Evolutionary conservation across 2,329 filamentous ascomycete genomes (phyloP).

Genomic region (Ophiostoma himal-ulmi): DNA sequence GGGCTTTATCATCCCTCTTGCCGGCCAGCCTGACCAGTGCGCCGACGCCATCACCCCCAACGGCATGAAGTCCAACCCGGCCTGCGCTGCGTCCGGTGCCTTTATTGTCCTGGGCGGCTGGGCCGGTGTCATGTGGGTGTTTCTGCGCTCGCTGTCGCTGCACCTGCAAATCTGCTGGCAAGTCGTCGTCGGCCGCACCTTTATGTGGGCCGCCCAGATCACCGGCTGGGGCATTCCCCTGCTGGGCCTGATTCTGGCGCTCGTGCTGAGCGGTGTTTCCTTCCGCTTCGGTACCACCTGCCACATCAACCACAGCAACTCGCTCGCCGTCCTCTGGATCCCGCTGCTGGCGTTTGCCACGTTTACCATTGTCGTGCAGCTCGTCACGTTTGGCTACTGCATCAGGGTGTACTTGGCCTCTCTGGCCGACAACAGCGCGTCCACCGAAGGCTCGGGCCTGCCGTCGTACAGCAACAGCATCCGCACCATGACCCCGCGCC

Average conservation of each 20-base stretch:
- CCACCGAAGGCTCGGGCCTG: constrained; percentile 65
- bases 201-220: constrained; percentile 79
- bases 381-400: constrained; percentile 84
- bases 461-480: constrained; percentile 72
- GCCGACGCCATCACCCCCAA: constrained; percentile 87
- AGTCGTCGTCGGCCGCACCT: constrained; percentile 75
- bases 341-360: constrained; percentile 75
- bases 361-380: constrained; percentile 70
- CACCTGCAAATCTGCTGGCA: constrained; percentile 99
- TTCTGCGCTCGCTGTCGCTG: constrained; percentile 81
- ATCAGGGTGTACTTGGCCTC: constrained; percentile 90
- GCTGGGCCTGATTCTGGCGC: constrained; percentile 66
- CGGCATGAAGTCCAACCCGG: constrained; percentile 74
- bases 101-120: constrained; percentile 83
- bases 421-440: constrained; percentile 63
- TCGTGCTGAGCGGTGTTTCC: constrained; percentile 84
- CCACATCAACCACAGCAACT: constrained; percentile 87
- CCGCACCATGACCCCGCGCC: constrained; percentile 70
- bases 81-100: constrained; percentile 83
- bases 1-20: constrained; percentile 85
- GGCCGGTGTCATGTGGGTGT: constrained; percentile 81
- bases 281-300: constrained; percentile 89
- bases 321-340: constrained; percentile 82
- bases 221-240: constrained; percentile 80
- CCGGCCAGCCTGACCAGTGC: constrained; percentile 71